Percentiles rank a stretch among this genome's conserved stretches.
Evolutionary conservation across 2,329 filamentous ascomycete species (phyloP).

Genomic region (Colletotrichum liaoningense): DNA sequence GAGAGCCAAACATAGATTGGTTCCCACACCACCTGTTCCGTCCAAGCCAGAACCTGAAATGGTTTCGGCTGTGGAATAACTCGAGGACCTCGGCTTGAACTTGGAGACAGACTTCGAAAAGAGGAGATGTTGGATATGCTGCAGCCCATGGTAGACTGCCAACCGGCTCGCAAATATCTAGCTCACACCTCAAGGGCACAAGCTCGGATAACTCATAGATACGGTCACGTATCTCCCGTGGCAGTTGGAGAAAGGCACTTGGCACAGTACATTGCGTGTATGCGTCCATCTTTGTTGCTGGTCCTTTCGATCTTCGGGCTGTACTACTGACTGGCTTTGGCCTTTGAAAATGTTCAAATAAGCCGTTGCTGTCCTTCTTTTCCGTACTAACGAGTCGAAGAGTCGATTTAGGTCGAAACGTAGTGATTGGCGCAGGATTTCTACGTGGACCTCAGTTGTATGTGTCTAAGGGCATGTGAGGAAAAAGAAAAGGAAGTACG

Average conservation of each 20-base stretch:
- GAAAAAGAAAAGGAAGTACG: no score
- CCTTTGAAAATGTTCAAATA: not conserved
- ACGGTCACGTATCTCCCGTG: not conserved
- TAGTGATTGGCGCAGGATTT: no score
- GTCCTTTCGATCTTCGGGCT: not conserved
- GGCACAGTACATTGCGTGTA: not conserved
- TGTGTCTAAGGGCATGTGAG: not conserved
- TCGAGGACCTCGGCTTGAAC: not conserved
- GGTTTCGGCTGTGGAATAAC: not conserved
- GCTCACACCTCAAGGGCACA: not conserved
- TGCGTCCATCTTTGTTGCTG: not conserved
- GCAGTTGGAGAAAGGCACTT: not conserved
- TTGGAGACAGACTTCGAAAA: not conserved
- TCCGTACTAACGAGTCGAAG: not conserved
- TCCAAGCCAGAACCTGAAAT: not conserved
- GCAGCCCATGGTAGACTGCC: not conserved
- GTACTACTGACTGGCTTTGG: not conserved
- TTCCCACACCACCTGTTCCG: not conserved
- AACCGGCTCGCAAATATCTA: not conserved
- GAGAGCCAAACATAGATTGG: not conserved
- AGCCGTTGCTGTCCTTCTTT: not conserved
- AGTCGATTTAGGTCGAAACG: not conserved
- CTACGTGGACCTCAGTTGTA: no score
- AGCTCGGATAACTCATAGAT: not conserved
- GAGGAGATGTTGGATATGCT: not conserved